Conservation (phyloP, 108 stramenopile genomes). For the Nannochloropsis salina region DNA sequence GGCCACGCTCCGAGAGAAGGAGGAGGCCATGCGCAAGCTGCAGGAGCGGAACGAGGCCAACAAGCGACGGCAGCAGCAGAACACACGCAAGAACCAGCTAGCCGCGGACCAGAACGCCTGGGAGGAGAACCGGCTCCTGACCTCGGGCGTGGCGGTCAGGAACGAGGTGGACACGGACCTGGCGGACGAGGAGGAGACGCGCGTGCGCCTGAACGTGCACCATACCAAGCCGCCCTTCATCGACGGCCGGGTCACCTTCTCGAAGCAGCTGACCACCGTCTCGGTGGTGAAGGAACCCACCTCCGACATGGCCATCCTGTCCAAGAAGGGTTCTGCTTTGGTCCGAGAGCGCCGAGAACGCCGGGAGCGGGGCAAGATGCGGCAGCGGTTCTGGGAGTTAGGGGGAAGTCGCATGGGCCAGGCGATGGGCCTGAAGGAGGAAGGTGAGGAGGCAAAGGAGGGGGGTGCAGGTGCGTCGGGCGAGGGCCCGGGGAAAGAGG, state of each 20-base stretch:
- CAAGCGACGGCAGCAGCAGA: conserved; percentile 26
- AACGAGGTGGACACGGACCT: conserved; percentile 68
- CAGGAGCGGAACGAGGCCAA: conserved; percentile 35
- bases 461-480: conserved; percentile 16
- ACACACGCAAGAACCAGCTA: conserved; percentile 39
- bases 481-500: conserved; percentile 34
- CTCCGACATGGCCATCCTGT: conserved; percentile 81
- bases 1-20: conserved; percentile 64
- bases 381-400: conserved; percentile 96
- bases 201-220: conserved; percentile 62
- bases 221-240: conserved; percentile 96
- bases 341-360: conserved; percentile 63
- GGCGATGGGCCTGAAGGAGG: conserved; percentile 65
- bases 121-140: conserved; percentile 86
- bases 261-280: conserved; percentile 70
- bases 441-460: conserved; percentile 37
- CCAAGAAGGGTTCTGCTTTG: conserved; percentile 75
- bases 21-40: conserved; percentile 68
- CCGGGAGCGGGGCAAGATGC: conserved; percentile 80
- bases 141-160: conserved; percentile 69
- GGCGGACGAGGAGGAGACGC: conserved; percentile 53
- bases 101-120: conserved; percentile 89
- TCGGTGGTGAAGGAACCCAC: conserved; percentile 48
- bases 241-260: conserved; percentile 68
- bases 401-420: conserved; percentile 91